Evolutionary conservation across 2,329 filamentous ascomycete species (phyloP).

Genomic region (Monilinia vaccinii-corymbosi): DNA sequence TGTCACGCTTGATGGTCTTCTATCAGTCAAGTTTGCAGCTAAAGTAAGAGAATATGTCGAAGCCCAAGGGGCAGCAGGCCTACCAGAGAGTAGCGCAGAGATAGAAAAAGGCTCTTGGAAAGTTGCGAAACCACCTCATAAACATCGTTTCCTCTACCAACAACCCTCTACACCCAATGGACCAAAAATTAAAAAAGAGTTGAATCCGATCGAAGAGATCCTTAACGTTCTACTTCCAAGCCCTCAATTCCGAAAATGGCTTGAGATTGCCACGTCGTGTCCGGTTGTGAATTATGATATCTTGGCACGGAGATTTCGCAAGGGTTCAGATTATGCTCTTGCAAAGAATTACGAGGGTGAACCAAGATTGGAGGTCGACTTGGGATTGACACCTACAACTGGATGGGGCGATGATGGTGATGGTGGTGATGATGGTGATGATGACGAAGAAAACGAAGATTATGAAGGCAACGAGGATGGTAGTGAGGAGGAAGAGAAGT

Average conservation of each 20-base stretch:
- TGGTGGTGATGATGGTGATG: conserved; percentile 38
- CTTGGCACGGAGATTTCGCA: conserved; percentile 78
- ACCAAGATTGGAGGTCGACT: conserved; percentile 75
- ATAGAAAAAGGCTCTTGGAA: conserved; percentile 58
- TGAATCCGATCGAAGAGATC: conserved; percentile 63
- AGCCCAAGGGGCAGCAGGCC: conserved; percentile 45
- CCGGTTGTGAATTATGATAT: conserved; percentile 65
- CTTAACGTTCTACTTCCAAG: conserved; percentile 78
- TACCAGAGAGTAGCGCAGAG: conserved; percentile 39
- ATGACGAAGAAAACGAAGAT: conserved; percentile 28
- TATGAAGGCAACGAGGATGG: conserved; percentile 21
- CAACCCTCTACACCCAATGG: conserved; percentile 38
- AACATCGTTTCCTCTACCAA: conserved; percentile 85
- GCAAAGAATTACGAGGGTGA: conserved; percentile 75
- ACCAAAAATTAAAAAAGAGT: conserved; percentile 30
- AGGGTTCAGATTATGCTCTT: conserved; percentile 83
- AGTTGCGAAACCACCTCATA: conserved; percentile 83
- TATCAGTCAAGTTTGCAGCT: conserved; percentile 68
- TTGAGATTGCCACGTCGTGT: conserved; percentile 72
- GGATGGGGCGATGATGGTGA: conserved; percentile 74
- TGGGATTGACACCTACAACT: conserved; percentile 73
- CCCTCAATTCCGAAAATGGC: conserved; percentile 79
- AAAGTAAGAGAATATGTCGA: conserved; percentile 64
- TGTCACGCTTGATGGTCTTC: conserved; percentile 69
- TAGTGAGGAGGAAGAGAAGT: conserved; percentile 26